Base-by-base conservation (phyloP, 2,329 filamentous ascomycete genomes). In the Ophiostoma piceae region DNA sequence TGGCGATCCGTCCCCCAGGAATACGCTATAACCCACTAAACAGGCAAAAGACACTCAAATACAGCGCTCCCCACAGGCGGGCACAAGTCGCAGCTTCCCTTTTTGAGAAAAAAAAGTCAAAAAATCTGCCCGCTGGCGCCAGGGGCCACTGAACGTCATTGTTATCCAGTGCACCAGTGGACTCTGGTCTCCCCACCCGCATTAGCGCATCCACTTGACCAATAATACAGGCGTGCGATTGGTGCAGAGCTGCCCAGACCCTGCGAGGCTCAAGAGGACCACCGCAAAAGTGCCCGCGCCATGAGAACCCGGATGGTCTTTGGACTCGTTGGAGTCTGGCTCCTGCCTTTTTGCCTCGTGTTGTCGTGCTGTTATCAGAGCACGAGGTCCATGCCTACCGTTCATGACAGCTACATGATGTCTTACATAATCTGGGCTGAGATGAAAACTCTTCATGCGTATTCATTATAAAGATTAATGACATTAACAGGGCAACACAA, bases 221-320 rank as follows among this genome's bases (percentile, higher is more conserved):
- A 11, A 2, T 41, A 22, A 26, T 67, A 26, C 39, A 16, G 3
- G 9, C 2, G 19, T 35, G 11, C 60, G 32, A 72, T 70, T 70
- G 72, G 43, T 66, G 26, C 37, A 37, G 3, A 29, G 41, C 3
- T 2, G 65, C 67, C 65, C 37, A 66, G 66, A 64, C 66, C 47
- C 16, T 64, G 66, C 69, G 57, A 72, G 71, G 71, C 71, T 72
- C 66, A 57, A 62, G 37, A 64, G 32, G 26, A 35, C 66, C 37
- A 43, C 26, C 37, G 57, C 19, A 67, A 66, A 67, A 32, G 29
- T 39, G 51, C 41, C 51, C 66, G 66, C 47, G 62, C 57, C 37
- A 66, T 72, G 73, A 75, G 74, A 75, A 75, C 74, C 74, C 72
- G 71, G 74, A 75, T 75, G 74, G 75, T 35, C 26, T 62, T 32